Base-by-base conservation (phyloP, 768 basidiomycete species). In the Russula sp. region DNA sequence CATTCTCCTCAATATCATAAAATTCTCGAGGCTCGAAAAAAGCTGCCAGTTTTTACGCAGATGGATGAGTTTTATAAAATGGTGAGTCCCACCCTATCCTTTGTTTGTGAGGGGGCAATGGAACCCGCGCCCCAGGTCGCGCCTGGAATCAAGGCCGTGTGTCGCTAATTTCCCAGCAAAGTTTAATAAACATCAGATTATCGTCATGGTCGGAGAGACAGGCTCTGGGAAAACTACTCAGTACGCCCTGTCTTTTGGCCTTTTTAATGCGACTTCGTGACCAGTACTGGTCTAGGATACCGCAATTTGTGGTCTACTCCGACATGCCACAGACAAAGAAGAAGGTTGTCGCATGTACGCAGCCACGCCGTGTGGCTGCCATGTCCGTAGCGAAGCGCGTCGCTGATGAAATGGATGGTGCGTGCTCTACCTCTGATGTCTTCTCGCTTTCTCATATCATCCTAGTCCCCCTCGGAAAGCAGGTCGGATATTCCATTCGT, bases 311-410 rank as follows among this genome's bases (percentile, higher is more conserved):
- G 46, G 89, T 87, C 48, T 98, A 86, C 73, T 92, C 92, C 4
- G 96, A 98, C 73, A 74, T 97, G 36, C 94, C 95, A 0, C 94
- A 98, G 70, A 83, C 86, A 6, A 88, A 83, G 72, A 87, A 91
- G 41, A 97, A 93, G 73, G 75, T 98, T 68, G 87, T 99, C 3
- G 96, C 96, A 0, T 99, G 96, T 69, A 99, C 96, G 2, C 96
- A 99, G 71, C 96, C 96, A 1, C 81, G 96, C 68, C 83, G 96
- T 76, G 93, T 99, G 4, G 94, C 96, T 11, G 94, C 96, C 9
- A 98, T 97, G 93, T 93, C 90, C 16, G 96, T 98, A 2, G 96
- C 96, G 22, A 95, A 96, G 73, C 94, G 96, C 75, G 96, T 99
- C 1, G 94, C 96, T 5, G 96, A 98, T 70, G 96, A 98, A 74